Percentiles rank a stretch among this genome's conserved stretches.
Conservation (phyloP, 768 basidiomycete species). For the Pisolithus sp. region DNA sequence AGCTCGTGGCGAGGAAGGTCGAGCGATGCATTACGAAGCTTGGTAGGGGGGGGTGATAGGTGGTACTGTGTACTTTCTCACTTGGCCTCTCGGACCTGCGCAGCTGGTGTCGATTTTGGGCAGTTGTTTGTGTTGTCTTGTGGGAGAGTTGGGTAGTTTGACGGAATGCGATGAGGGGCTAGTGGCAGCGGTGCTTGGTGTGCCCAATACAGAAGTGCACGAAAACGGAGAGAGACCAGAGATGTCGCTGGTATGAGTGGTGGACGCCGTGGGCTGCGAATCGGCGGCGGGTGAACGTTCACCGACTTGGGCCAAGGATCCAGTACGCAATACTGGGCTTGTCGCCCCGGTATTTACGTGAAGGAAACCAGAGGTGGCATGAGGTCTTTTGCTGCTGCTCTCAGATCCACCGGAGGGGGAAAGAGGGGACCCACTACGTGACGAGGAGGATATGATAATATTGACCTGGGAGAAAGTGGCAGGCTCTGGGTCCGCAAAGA, state of each 20-base stretch:
- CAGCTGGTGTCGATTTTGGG: constrained; percentile 28
- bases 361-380: constrained; percentile 8
- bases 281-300: constrained; percentile 21
- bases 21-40: constrained; percentile 25
- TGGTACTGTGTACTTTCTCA: constrained; percentile 27
- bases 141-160: constrained; percentile 9
- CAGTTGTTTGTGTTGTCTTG: constrained; percentile 23
- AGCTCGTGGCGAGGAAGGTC: constrained; percentile 23
- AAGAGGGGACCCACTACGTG: constrained; percentile 23
- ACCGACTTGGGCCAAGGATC: constrained; percentile 14
- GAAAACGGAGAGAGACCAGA: constrained; percentile 24
- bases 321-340: constrained; percentile 14
- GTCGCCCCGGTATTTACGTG: constrained; percentile 23
- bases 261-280: constrained; percentile 20
- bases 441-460: constrained; percentile 25
- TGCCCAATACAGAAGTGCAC: constrained; percentile 19
- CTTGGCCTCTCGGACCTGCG: constrained; percentile 26
- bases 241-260: constrained; percentile 18
- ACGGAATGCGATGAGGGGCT: constrained; percentile 21
- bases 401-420: constrained; percentile 23
- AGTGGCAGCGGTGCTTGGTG: constrained; percentile 21
- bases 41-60: constrained; percentile 24
- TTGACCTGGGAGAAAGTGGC: constrained; percentile 24
- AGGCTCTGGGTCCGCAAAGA: constrained; percentile 4
- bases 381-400: constrained; percentile 19